Evolutionary conservation across 164 flowering plant genomes (phyloP), one percentile per base, ranked within the genome.

Genomic region (Magnolia changhungtana): DNA sequence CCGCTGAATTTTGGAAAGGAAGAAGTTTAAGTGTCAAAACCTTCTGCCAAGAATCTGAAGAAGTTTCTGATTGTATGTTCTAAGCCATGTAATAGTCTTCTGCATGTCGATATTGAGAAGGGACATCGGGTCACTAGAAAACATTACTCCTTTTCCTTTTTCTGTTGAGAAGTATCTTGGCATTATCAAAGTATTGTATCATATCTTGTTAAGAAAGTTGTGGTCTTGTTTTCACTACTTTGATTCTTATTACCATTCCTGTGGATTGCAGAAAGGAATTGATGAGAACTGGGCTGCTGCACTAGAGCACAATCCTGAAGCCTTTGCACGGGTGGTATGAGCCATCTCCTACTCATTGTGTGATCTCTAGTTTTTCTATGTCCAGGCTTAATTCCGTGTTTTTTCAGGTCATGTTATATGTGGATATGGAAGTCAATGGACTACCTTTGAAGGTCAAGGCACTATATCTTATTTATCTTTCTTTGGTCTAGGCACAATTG

Each of bases 221-320:
- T 14, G 24, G 68, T 65, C 27, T 10, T 63, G 19, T 63, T 73
- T 45, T 61, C 51, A 19, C 58, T 13, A 8, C 29, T 75, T 31
- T 67, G 69, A 16, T 29, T 8, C 6, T 66, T 63, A 18, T 52
- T 67, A 7, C 29, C 14, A n/a, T 18, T 61, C 37, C 51, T 70
- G 51, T 74, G 63, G 23, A 71, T 8, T 83, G 75, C 94, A 96
- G 99, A 94, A 90, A 96, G 98, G 99, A 64, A 92, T 94, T 81
- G 97, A 96, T 82, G 99, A 96, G 79, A 96, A 94, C 78, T 94
- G 99, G 99, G 98, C 84, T 71, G 93, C 97, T 80, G 99, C 99
- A 55, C 79, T 96, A 69, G 99, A 96, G 77, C 75, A 96, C 83
- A 96, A 96, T 69, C 99, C 99, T 63, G 99, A 96, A 85, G 96